Conservation (phyloP, 768 basidiomycete genomes). For the Leccinum subtestaceum region DNA sequence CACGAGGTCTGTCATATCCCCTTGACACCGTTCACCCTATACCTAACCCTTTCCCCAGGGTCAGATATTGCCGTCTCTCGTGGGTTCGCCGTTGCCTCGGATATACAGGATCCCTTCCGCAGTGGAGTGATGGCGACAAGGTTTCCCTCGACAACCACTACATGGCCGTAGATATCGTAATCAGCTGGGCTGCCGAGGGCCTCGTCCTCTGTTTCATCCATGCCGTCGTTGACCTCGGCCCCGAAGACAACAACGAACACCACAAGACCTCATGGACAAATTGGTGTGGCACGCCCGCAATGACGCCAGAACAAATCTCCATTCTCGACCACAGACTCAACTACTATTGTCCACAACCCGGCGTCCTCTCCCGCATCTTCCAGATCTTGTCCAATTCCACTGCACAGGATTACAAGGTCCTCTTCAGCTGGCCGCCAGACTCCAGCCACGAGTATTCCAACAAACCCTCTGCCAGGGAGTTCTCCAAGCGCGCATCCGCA, state of each 20-base stretch:
- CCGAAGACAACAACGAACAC: constrained; percentile 70
- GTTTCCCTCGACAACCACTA: constrained; percentile 69
- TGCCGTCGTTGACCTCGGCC: constrained; percentile 69
- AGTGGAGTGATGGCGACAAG: constrained; percentile 67
- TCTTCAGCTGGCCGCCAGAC: constrained; percentile 80
- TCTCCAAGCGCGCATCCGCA: constrained; percentile 60
- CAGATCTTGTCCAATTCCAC: constrained; percentile 65
- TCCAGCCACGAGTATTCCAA: constrained; percentile 37
- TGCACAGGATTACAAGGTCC: constrained; percentile 49
- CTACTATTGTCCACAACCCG: constrained; percentile 49
- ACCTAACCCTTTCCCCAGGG: constrained; percentile 43
- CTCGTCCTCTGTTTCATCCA: constrained; percentile 89
- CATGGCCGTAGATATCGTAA: constrained; percentile 85
- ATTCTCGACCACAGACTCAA: constrained; percentile 59
- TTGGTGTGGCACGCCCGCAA: constrained; percentile 79
- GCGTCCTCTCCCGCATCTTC: constrained; percentile 62
- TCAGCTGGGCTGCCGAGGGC: constrained; percentile 85
- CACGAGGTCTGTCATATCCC: constrained; percentile 51
- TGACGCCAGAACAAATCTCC: constrained; percentile 56
- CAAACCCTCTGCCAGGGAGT: constrained; percentile 43
- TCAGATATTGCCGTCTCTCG: constrained; percentile 75
- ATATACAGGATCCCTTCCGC: constrained; percentile 49
- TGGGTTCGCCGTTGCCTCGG: constrained; percentile 73
- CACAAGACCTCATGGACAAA: constrained; percentile 79
- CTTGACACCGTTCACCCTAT: constrained; percentile 12